These are phyloP conservation scores for Pythium angustatum DNA, from an alignment of 352 stramenopile species.

Conservation along the genomic window DNA sequence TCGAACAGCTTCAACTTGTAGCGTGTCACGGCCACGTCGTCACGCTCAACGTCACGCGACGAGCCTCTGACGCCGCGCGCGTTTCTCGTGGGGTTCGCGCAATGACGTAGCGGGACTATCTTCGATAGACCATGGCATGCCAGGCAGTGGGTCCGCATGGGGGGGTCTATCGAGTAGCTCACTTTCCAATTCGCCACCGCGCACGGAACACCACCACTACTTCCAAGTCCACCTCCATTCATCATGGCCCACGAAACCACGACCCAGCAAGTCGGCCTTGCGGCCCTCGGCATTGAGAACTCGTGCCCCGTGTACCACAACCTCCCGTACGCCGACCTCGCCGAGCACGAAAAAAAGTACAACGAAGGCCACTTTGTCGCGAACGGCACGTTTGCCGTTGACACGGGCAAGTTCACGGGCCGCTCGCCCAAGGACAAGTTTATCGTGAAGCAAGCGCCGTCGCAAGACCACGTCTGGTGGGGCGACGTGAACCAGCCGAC, in stretches of 20 bases:
- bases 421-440: constrained; percentile 67
- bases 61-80: constrained; percentile 16
- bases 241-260: constrained; percentile 68
- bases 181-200: constrained; percentile 34
- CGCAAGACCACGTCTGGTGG: constrained; percentile 53
- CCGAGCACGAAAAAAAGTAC: constrained; percentile 48
- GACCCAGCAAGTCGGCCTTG: constrained; percentile 44
- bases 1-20: constrained; percentile 28
- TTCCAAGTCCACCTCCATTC: neutral
- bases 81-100: constrained; percentile 30
- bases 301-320: constrained; percentile 50
- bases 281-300: constrained; percentile 47
- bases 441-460: constrained; percentile 55
- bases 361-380: constrained; percentile 53
- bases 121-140: neutral
- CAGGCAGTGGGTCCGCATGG: too few species aligned
- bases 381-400: constrained; percentile 64
- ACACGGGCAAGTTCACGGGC: constrained; percentile 67
- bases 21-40: constrained; percentile 7
- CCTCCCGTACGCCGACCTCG: constrained; percentile 50
- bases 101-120: constrained; percentile 19
- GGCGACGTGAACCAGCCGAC: constrained; percentile 61
- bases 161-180: too few species aligned
- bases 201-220: constrained; percentile 15
- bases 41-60: constrained; percentile 5